Base-by-base conservation (phyloP, 2,329 filamentous ascomycete species). In the Colletotrichum magnum region DNA sequence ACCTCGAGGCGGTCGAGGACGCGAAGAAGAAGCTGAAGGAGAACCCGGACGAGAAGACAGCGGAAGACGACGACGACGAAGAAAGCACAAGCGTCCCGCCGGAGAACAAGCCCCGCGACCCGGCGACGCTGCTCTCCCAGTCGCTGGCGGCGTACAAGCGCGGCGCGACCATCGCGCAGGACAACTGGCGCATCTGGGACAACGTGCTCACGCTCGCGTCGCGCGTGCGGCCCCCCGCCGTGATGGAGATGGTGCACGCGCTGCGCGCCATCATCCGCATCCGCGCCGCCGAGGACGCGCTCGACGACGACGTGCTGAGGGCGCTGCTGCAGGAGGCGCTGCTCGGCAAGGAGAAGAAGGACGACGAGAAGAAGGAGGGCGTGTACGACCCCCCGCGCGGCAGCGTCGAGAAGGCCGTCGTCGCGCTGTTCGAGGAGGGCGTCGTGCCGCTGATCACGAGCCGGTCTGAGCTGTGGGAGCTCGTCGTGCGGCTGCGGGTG, bases 131-230 rank as follows among this genome's bases (percentile, higher is more conserved):
- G 61, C 87, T 94, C 2, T 83, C 87, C 0, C 94, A 97, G 77
- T 91, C 96, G 0, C 88, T 99, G 1, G 85, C 88, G 6, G 95
- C 96, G 0, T 94, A 97, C 80, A 96, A 97, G 77, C 92, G 93
- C 72, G 96, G 95, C 10, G 94, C 95, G 0, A 87, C 89, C 5
- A 88, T 97, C 26, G 94, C 97, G 58, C 88, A 94, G 79, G 91
- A 94, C 74, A 95, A 95, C 81, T 93, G 92, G 87, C 91, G 94
- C 74, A 98, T 99, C 79, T 98, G 95, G 95, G 94, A 97, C 77
- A 99, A 99, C 75, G 92, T 98, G 16, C 88, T 99, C 66, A 96
- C 94, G 0, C 91, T 98, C 24, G 92, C 93, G 0, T 89, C 93
- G 0, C 93, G 94, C 2, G 88, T 96, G 32, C 87, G 86, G 1